Conservation (phyloP, 164 flowering plant genomes). For the Euptelea pleiosperma region DNA sequence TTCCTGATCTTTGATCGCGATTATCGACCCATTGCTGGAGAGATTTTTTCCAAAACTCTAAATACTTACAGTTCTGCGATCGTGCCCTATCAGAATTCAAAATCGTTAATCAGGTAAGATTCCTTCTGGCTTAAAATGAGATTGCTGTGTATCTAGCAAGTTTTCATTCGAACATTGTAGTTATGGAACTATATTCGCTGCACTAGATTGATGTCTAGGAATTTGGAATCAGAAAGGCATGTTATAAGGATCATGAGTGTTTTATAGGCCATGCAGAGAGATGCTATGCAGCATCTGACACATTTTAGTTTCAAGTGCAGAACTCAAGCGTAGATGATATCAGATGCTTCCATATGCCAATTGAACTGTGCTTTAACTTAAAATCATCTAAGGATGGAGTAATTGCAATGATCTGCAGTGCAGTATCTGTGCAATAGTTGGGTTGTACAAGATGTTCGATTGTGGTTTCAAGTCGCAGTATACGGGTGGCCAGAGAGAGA, state of each 20-base stretch:
- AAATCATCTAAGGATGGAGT: conserved; percentile 3
- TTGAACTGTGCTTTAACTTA: not conserved
- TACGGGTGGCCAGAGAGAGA: conserved; percentile 59
- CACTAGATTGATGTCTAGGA: too few relatives aligned
- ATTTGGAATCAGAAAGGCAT: too few relatives aligned
- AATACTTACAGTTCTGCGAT: not conserved
- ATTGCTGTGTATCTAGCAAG: too few relatives aligned
- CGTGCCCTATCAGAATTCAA: not conserved
- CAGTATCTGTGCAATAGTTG: conserved; percentile 14
- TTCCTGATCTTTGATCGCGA: not conserved
- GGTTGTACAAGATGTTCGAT: conserved; percentile 50
- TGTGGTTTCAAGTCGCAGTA: conserved; percentile 53
- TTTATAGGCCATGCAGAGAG: not conserved
- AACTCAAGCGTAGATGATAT: conserved; percentile 4
- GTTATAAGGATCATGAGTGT: not conserved
- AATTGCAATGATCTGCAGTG: conserved; percentile 6
- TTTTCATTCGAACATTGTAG: too few relatives aligned
- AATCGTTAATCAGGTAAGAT: not conserved
- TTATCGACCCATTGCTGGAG: not conserved
- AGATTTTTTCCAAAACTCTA: not conserved
- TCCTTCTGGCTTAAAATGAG: not conserved
- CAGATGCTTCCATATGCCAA: not conserved
- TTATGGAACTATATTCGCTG: too few relatives aligned
- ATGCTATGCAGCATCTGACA: too few relatives aligned
- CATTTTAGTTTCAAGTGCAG: too few relatives aligned